These are phyloP conservation scores for Prunus mira DNA, from an alignment of 306 rosid species.

Conservation along the genomic window DNA sequence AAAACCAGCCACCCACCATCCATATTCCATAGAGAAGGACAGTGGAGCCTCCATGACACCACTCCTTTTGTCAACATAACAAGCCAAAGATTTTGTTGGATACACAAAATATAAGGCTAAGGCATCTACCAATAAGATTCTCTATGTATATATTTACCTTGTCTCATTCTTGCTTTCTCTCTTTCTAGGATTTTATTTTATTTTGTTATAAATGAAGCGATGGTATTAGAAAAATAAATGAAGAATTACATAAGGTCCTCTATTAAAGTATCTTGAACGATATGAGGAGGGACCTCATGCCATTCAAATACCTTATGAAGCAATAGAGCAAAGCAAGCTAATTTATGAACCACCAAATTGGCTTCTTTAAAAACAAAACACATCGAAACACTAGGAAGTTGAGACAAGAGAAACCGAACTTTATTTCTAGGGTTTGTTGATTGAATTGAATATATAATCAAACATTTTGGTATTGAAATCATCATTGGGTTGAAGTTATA, in stretches of 20 bases:
- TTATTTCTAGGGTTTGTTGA: not conserved
- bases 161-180: constrained; percentile 5
- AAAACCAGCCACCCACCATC: constrained; percentile 15
- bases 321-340: too few species aligned
- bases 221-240: too few species aligned
- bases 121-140: constrained; percentile 33
- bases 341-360: too few species aligned
- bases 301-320: too few species aligned
- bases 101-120: constrained; percentile 23
- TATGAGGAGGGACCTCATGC: too few species aligned
- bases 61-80: constrained; percentile 14
- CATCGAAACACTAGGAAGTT: too few species aligned
- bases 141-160: not conserved
- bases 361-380: too few species aligned
- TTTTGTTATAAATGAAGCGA: too few species aligned
- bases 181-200: not conserved
- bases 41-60: constrained; percentile 32
- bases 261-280: too few species aligned
- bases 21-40: constrained; percentile 16
- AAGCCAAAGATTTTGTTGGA: constrained; percentile 34
- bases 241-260: too few species aligned
- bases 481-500: not conserved
- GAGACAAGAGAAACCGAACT: too few species aligned
- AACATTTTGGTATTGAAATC: not conserved
- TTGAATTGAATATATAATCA: not conserved